Conservation (phyloP, 177 flowering plant species). For the Vitis hybrid region DNA sequence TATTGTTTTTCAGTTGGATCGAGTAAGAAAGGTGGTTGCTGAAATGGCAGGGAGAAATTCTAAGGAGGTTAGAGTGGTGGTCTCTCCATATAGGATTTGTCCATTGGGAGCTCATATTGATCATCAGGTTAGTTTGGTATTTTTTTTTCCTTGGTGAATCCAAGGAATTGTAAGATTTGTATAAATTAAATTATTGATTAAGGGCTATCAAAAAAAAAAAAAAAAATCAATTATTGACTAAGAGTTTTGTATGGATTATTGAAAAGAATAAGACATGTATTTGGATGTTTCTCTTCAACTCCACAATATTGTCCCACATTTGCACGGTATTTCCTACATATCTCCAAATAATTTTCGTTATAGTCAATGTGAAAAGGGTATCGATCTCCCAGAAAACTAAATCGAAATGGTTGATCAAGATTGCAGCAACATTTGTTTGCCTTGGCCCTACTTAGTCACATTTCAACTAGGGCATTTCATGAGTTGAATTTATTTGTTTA, state of each 20-base stretch:
- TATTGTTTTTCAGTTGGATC: constrained; percentile 48
- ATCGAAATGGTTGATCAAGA: background rate
- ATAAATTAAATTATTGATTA: no score
- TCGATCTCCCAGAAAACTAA: background rate
- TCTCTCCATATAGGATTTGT: constrained; percentile 92
- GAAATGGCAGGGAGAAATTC: constrained; percentile 50
- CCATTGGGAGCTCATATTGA: constrained; percentile 98
- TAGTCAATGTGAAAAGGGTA: no score
- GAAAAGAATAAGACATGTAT: no score
- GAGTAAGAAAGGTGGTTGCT: constrained; percentile 51
- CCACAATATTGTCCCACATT: no score
- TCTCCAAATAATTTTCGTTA: no score
- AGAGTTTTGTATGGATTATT: no score
- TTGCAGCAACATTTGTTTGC: background rate
- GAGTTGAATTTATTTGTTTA: background rate
- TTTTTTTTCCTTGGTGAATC: no score
- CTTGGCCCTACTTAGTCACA: background rate
- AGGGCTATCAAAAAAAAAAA: no score
- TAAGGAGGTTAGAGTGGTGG: constrained; percentile 67
- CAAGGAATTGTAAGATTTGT: no score
- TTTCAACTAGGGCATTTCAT: background rate
- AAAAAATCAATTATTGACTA: no score
- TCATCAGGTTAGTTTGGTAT: constrained; percentile 71
- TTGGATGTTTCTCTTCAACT: no score
- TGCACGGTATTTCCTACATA: no score